These are phyloP conservation scores for Rhizopus microsporus DNA, from an alignment of 371 early-diverging fungal genomes.

Conservation along the genomic window DNA sequence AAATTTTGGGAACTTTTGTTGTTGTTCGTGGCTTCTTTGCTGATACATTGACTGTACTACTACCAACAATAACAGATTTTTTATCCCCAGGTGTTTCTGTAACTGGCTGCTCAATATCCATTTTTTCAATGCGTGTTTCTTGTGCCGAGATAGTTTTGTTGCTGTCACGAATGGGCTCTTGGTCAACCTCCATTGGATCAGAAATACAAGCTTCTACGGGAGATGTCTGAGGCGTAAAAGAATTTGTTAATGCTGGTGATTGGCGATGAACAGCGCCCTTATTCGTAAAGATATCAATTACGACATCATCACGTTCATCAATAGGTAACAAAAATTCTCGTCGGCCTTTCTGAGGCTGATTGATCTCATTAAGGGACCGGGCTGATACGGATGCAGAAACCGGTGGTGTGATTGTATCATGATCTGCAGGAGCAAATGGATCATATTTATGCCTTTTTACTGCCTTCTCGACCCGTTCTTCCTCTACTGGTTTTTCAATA, in stretches of 20 bases:
- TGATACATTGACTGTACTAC: background rate
- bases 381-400: background rate
- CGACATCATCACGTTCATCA: conserved; percentile 21
- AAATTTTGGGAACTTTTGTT: conserved; percentile 11
- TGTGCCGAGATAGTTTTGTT: background rate
- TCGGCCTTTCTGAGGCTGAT: too few species aligned
- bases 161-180: background rate
- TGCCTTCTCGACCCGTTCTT: background rate
- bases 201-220: background rate
- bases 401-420: background rate
- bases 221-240: background rate
- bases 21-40: conserved; percentile 3
- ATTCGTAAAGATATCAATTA: conserved; percentile 10
- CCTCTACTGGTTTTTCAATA: too few species aligned
- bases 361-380: background rate
- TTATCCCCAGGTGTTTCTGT: background rate
- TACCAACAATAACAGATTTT: background rate
- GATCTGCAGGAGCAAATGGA: background rate
- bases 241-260: background rate
- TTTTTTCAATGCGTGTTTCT: background rate
- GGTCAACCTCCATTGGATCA: background rate
- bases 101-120: background rate
- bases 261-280: background rate
- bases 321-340: conserved; percentile 1
- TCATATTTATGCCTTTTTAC: background rate